Evolutionary conservation across 805 yeast genomes (phyloP).

Genomic region (Yarrowia sp.): DNA sequence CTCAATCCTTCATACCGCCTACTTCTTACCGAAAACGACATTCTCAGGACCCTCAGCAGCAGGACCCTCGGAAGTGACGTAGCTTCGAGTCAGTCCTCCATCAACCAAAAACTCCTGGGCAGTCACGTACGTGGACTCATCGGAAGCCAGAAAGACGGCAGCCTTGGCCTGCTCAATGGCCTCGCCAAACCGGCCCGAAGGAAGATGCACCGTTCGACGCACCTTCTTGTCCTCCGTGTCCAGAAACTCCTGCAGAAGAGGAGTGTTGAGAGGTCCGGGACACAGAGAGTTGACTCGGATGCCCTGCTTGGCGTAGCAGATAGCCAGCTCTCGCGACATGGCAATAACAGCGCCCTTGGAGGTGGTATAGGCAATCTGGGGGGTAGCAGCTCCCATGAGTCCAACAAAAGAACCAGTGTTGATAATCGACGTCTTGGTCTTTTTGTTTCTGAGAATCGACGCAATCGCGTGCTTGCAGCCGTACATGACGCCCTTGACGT

Average conservation of each 20-base stretch:
- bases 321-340: constrained; percentile 45
- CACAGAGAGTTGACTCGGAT: constrained; percentile 54
- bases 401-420: constrained; percentile 42
- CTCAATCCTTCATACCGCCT: no score
- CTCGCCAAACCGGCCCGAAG: constrained; percentile 61
- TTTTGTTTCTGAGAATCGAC: constrained; percentile 34
- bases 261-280: constrained; percentile 61
- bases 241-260: constrained; percentile 54
- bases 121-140: constrained; percentile 50
- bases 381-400: constrained; percentile 41
- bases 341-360: constrained; percentile 43
- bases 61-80: constrained; percentile 35
- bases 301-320: constrained; percentile 58
- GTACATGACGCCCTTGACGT: constrained; percentile 40
- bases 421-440: constrained; percentile 37
- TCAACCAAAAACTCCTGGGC: constrained; percentile 62
- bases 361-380: constrained; percentile 42
- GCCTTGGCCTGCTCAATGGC: constrained; percentile 64
- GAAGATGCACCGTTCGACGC: constrained; percentile 42
- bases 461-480: constrained; percentile 40
- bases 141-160: constrained; percentile 54
- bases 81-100: constrained; percentile 44
- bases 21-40: constrained; percentile 33
- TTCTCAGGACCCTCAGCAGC: constrained; percentile 34
- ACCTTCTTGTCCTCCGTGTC: constrained; percentile 52